Evolutionary conservation across 1,284 basidiomycete species (phyloP).

Genomic region (Pyrrhoderma noxium): DNA sequence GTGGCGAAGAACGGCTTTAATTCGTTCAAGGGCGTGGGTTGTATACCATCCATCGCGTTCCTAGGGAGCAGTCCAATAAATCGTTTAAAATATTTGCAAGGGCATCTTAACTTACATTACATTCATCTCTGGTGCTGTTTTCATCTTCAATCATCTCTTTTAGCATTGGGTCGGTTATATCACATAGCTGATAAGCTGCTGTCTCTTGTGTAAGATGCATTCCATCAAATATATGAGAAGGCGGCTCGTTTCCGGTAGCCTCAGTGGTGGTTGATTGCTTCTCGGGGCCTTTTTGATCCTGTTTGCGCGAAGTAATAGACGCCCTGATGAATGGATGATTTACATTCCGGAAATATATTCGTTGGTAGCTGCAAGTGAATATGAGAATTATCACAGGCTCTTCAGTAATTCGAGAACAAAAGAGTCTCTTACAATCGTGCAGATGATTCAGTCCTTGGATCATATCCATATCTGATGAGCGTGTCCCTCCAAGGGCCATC

Average conservation of each 20-base stretch:
- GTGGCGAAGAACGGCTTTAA: conserved; percentile 77
- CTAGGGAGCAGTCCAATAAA: conserved; percentile 29
- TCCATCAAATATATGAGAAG: conserved; percentile 88
- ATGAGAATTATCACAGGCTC: conserved; percentile 11
- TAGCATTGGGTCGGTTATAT: conserved; percentile 81
- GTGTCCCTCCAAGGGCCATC: conserved; percentile 95
- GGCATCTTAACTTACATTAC: conserved; percentile 48
- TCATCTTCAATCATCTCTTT: conserved; percentile 72
- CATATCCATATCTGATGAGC: conserved; percentile 82
- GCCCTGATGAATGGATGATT: conserved; percentile 71
- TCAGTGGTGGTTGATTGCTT: not conserved
- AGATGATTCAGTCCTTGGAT: conserved; percentile 67
- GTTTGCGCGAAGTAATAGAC: conserved; percentile 59
- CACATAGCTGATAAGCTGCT: conserved; percentile 89
- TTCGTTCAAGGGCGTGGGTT: conserved; percentile 64
- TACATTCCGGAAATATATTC: conserved; percentile 76
- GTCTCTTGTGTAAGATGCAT: conserved; percentile 69
- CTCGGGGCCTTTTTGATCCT: conserved; percentile 44
- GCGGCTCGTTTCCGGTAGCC: conserved; percentile 19
- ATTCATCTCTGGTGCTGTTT: conserved; percentile 56
- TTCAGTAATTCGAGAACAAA: not conserved
- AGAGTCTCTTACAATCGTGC: conserved; percentile 59
- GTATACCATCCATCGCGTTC: conserved; percentile 85
- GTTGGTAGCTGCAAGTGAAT: conserved; percentile 55
- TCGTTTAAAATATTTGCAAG: not conserved